Percentiles rank a stretch among this genome's conserved stretches.
These are phyloP conservation scores for Cladosporium sp. DNA, from an alignment of 2,329 filamentous ascomycete species.

Conservation along the genomic window DNA sequence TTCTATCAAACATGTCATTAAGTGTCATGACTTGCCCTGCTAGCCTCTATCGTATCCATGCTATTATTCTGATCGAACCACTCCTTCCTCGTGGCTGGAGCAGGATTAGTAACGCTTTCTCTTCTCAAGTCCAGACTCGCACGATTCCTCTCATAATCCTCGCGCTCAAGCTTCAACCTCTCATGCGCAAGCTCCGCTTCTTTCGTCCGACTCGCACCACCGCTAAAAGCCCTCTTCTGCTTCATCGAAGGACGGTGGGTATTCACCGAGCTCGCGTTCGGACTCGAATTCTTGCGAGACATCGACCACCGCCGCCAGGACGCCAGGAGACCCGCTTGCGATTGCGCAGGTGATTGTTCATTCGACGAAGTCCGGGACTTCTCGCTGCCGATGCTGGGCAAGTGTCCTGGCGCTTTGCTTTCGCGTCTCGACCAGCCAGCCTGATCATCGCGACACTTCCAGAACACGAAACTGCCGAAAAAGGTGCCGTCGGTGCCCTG, in stretches of 20 bases:
- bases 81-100: conserved; percentile 18
- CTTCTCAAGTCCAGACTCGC: conserved; percentile 20
- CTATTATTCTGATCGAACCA: conserved; percentile 28
- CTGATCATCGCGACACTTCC: conserved; percentile 18
- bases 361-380: not conserved
- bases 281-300: conserved; percentile 4
- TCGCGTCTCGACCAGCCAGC: not conserved
- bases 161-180: conserved; percentile 37
- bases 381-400: not conserved
- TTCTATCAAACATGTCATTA: not conserved
- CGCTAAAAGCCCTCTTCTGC: conserved; percentile 27
- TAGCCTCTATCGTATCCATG: conserved; percentile 10
- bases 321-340: conserved; percentile 15
- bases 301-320: not conserved
- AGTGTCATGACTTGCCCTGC: not conserved
- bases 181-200: conserved; percentile 35
- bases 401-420: conserved; percentile 11
- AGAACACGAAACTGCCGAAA: conserved; percentile 35
- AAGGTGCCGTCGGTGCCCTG: conserved; percentile 41
- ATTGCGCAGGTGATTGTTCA: conserved; percentile 8
- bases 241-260: conserved; percentile 4
- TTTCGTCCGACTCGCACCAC: conserved; percentile 22
- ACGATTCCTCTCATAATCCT: conserved; percentile 21
- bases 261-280: conserved; percentile 10
- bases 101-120: conserved; percentile 14